Conservation (phyloP, 176 grass and related monocot genomes). For the Aegilops sharonensis region DNA sequence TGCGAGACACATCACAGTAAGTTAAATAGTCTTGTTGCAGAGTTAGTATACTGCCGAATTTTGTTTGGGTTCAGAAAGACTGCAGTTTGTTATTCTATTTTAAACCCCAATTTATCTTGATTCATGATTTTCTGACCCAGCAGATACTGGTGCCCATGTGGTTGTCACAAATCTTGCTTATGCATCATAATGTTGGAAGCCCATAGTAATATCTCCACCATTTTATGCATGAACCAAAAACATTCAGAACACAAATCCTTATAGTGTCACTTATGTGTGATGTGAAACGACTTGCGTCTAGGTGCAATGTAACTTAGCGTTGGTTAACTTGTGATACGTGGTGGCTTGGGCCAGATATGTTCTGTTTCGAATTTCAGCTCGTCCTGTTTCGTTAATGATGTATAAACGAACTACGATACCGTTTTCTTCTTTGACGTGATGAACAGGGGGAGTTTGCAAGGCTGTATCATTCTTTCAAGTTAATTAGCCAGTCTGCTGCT, state of each 20-base stretch:
- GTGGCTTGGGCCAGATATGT: not conserved
- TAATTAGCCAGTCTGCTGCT: not conserved
- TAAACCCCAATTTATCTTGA: not conserved
- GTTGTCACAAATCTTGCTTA: not conserved
- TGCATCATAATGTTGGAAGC: not conserved
- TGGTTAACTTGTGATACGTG: not conserved
- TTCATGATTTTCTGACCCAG: not conserved
- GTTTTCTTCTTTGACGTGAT: not conserved
- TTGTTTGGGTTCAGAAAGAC: not conserved
- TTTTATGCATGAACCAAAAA: not conserved
- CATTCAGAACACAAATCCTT: not conserved
- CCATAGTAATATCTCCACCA: not conserved
- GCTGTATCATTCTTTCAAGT: not conserved
- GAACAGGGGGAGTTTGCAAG: not conserved
- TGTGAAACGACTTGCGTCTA: not conserved
- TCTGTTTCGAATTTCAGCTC: not conserved
- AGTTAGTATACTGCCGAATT: not conserved
- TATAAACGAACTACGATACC: not conserved
- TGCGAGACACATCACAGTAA: not conserved
- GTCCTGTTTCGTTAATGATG: not conserved
- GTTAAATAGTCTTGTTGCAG: not conserved
- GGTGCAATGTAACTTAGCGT: not conserved
- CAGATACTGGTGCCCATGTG: not conserved
- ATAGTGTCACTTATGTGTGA: not conserved
- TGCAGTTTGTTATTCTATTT: not conserved